Base-by-base conservation (phyloP, 1,284 basidiomycete genomes). In the Coniferiporia sulphurascens region DNA sequence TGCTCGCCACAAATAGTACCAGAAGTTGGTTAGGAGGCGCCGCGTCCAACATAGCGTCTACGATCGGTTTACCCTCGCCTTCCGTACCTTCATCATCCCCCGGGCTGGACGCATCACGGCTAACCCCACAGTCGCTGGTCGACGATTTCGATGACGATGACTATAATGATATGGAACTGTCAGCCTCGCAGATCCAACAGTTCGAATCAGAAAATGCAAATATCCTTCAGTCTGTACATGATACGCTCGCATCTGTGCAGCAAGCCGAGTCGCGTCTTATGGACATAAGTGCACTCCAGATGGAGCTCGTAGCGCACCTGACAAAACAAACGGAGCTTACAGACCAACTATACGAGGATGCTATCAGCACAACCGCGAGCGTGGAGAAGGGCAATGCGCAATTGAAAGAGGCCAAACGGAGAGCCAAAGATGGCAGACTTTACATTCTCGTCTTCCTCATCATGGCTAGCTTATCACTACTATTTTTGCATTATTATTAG, bases 191-290 rank as follows among this genome's bases (percentile, higher is more conserved):
- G 70, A 93, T 95, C 56, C 84, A 91, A 66, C 90, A 93, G 71
- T 96, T 96, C 67, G 94, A 96, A 72, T 79, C 83, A 19, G 93
- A 96, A 72, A 94, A 95, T 65, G 90, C 91, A 35, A 85, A 84
- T 63, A 87, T 96, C 57, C 74, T 96, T 57, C 85, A 86, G 65
- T 82, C 82, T 48, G 88, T 92, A 32, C 89, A 95, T 70, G 85
- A 91, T 65, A 91, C 89, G 13, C 77, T 96, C 22, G 88, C 87
- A 65, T 86, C 91, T 4, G 89, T 96, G 53, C 89, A 94, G 70
- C 87, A 89, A 70, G 94, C 94, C 19, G 94, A 96, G 70, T 84
- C 89, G 50, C 85, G 91, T 48, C 74, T 96, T 62, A 80, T 92
- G 76, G 94, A 95, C 69, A 97, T 97, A 68, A 91, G 91, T 68